Evolutionary conservation across 2,329 filamentous ascomycete species (phyloP).

Genomic region (Aspergillus calidoustus): DNA sequence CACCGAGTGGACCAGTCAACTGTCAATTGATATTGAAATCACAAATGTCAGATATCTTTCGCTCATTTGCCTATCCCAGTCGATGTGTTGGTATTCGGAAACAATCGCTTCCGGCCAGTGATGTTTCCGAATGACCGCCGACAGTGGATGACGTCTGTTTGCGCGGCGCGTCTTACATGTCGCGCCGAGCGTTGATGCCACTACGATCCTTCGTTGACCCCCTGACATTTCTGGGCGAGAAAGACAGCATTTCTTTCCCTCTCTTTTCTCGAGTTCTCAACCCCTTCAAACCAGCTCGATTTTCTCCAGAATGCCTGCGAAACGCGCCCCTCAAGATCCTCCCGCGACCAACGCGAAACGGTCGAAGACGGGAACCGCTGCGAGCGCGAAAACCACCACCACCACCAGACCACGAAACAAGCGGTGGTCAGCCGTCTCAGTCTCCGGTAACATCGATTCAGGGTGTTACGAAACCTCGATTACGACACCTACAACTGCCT

Average conservation of each 20-base stretch:
- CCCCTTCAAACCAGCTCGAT: not conserved
- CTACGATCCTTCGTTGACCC: not conserved
- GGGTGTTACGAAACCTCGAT: not conserved
- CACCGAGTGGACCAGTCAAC: not conserved
- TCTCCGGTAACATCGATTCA: not conserved
- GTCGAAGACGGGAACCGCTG: not conserved
- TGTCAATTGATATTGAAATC: not conserved
- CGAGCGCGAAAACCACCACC: not conserved
- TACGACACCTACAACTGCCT: not conserved
- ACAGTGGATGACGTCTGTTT: not conserved
- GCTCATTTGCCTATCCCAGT: not conserved
- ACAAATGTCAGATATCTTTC: not conserved
- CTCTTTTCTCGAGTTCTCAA: not conserved
- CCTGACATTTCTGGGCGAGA: not conserved
- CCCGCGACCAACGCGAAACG: not conserved
- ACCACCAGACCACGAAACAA: not conserved
- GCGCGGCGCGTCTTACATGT: not conserved
- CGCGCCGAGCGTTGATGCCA: not conserved
- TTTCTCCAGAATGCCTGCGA: not conserved
- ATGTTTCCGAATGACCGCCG: no score
- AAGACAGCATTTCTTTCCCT: not conserved
- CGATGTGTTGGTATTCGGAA: not conserved
- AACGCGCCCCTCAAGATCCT: not conserved
- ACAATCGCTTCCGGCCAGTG: not conserved
- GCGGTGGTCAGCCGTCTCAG: not conserved